phyloP scores from a whole-genome alignment of 2,329 filamentous ascomycete species.

The Emmonsiellopsis sp. region DNA sequence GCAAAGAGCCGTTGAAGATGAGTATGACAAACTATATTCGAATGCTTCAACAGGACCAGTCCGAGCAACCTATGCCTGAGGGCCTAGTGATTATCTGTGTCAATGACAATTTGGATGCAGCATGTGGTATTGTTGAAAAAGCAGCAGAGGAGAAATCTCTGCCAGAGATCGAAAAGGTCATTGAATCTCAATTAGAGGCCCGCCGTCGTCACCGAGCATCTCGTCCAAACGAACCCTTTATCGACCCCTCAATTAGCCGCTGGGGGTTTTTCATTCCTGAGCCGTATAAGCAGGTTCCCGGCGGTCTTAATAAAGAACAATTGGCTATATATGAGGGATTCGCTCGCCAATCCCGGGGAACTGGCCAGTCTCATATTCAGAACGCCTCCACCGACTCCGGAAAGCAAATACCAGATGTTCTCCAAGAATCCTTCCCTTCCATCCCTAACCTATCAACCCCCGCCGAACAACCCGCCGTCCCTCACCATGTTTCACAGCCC shows the following conservation, averaged over 20 bases:
- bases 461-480: conserved; percentile 52
- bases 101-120: conserved; percentile 90
- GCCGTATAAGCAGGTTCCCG: conserved; percentile 77
- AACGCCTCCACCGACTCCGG: conserved; percentile 49
- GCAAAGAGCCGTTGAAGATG: conserved; percentile 89
- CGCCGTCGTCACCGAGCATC: conserved; percentile 66
- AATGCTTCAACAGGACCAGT: conserved; percentile 59
- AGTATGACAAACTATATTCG: conserved; percentile 98
- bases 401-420: conserved; percentile 52
- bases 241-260: conserved; percentile 69
- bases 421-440: conserved; percentile 50
- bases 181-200: conserved; percentile 68
- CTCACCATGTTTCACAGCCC: conserved; percentile 46
- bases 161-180: conserved; percentile 89
- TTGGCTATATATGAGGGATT: conserved; percentile 97
- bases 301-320: conserved; percentile 80
- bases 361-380: conserved; percentile 43
- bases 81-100: conserved; percentile 97
- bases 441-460: conserved; percentile 55
- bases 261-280: conserved; percentile 93
- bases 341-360: conserved; percentile 68
- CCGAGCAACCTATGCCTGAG: conserved; percentile 70
- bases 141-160: conserved; percentile 89
- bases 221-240: conserved; percentile 73
- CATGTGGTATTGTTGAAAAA: conserved; percentile 89